Percentiles rank a stretch among this genome's conserved stretches.
Evolutionary conservation across 1,284 basidiomycete species (phyloP).

Genomic region (Ustilago vetiveriae): DNA sequence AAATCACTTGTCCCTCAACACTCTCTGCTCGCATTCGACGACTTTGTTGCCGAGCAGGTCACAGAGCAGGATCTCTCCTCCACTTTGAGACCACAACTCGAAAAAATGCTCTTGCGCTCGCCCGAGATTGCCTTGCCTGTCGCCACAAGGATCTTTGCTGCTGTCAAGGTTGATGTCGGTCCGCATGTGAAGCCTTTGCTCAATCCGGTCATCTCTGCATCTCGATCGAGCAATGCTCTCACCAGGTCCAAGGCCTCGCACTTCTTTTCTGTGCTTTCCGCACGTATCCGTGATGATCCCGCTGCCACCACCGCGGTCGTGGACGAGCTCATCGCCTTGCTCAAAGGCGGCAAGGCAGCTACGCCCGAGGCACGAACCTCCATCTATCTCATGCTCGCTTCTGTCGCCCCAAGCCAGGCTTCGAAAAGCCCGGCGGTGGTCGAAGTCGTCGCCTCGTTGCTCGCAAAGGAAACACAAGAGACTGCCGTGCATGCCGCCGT

Average conservation of each 20-base stretch:
- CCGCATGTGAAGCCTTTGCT: constrained; percentile 45
- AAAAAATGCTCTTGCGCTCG: constrained; percentile 64
- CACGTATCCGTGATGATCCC: constrained; percentile 28
- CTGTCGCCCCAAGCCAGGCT: constrained; percentile 22
- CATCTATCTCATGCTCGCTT: constrained; percentile 53
- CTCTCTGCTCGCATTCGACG: constrained; percentile 43
- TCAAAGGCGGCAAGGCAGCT: constrained; percentile 51
- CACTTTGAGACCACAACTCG: constrained; percentile 57
- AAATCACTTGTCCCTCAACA: constrained; percentile 49
- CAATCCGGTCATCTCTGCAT: constrained; percentile 45
- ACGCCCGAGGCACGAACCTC: constrained; percentile 54
- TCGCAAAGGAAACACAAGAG: constrained; percentile 60
- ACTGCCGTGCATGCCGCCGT: constrained; percentile 50
- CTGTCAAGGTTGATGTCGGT: constrained; percentile 36
- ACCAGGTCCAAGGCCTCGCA: constrained; percentile 48
- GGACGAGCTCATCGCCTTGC: constrained; percentile 49
- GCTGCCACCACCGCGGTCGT: constrained; percentile 23
- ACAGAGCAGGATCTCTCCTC: constrained; percentile 45
- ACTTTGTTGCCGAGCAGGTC: constrained; percentile 51
- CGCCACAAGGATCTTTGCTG: constrained; percentile 42
- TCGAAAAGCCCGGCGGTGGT: constrained; percentile 35
- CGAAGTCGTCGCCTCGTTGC: constrained; percentile 37
- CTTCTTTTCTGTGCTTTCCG: constrained; percentile 36
- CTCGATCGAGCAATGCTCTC: constrained; percentile 48
- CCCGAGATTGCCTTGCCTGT: constrained; percentile 58